phyloP scores from a whole-genome alignment of 805 yeast species.

The Debaryomyces hansenii region DNA sequence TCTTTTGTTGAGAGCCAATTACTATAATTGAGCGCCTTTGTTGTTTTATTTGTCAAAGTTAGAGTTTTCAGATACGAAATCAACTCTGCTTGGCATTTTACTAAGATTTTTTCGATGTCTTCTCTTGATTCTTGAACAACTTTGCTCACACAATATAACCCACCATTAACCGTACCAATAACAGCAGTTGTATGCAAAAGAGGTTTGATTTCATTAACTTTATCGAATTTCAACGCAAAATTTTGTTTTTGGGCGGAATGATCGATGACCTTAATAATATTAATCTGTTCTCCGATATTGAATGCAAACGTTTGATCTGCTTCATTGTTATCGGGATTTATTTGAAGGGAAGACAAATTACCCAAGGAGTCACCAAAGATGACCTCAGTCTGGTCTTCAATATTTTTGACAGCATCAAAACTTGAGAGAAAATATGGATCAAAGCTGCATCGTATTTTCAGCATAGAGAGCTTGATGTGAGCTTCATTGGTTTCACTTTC shows the following conservation, averaged over 20 bases:
- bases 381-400: conserved; percentile 1
- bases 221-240: background rate
- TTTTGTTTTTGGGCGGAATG: background rate
- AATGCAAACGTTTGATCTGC: conserved; percentile 12
- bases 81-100: conserved; percentile 14
- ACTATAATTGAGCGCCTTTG: conserved; percentile 8
- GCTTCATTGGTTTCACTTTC: background rate
- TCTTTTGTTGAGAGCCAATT: conserved; percentile 10
- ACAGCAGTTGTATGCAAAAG: conserved; percentile 9
- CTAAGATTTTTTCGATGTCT: conserved; percentile 11
- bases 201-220: too few relatives aligned
- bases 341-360: conserved; percentile 17
- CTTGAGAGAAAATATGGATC: conserved; percentile 15
- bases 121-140: conserved; percentile 10
- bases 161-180: conserved; percentile 31
- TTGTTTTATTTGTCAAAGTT: conserved; percentile 3
- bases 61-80: background rate
- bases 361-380: conserved; percentile 31
- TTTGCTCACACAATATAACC: conserved; percentile 16
- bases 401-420: conserved; percentile 5
- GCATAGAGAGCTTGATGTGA: conserved; percentile 1
- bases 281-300: conserved; percentile 31
- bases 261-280: conserved; percentile 14
- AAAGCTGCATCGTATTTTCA: background rate
- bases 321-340: conserved; percentile 5